Percentiles rank a stretch among this genome's conserved stretches.
phyloP scores from a whole-genome alignment of 257 asterid species.

The Solanum medicagineum region DNA sequence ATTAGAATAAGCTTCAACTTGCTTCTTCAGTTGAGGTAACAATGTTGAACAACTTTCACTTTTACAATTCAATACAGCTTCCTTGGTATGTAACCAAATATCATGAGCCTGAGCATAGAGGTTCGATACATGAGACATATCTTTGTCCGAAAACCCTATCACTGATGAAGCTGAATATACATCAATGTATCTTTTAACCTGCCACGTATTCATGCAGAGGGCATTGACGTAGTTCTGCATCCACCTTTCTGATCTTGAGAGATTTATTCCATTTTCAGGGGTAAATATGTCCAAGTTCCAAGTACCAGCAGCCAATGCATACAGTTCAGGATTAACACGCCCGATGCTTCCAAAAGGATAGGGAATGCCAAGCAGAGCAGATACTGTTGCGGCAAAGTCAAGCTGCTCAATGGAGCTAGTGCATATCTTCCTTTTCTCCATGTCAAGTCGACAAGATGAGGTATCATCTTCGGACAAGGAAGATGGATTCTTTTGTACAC shows the following conservation, averaged over 20 bases:
- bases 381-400: too few relatives aligned
- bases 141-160: slow-evolving; percentile 85
- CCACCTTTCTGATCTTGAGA: slow-evolving; percentile 39
- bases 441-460: too few relatives aligned
- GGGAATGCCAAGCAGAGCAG: too few relatives aligned
- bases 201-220: slow-evolving; percentile 97
- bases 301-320: slow-evolving; percentile 43
- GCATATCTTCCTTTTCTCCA: too few relatives aligned
- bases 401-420: too few relatives aligned
- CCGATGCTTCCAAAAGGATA: too few relatives aligned
- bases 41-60: slow-evolving; percentile 18
- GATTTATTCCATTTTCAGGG: slow-evolving; percentile 15
- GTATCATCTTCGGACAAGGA: too few relatives aligned
- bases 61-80: slow-evolving; percentile 19
- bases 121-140: slow-evolving; percentile 49
- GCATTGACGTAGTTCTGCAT: slow-evolving; percentile 58
- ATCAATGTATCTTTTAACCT: slow-evolving; percentile 94
- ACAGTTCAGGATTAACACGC: too few relatives aligned
- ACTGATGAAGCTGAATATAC: slow-evolving; percentile 84
- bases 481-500: too few relatives aligned
- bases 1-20: slow-evolving; percentile 55
- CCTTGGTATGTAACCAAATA: slow-evolving; percentile 47
- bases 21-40: slow-evolving; percentile 25
- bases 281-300: slow-evolving; percentile 26
- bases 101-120: slow-evolving; percentile 68